phyloP scores from a whole-genome alignment of 169 alveolate species.

The Pseudocohnilembus persalinus region DNA sequence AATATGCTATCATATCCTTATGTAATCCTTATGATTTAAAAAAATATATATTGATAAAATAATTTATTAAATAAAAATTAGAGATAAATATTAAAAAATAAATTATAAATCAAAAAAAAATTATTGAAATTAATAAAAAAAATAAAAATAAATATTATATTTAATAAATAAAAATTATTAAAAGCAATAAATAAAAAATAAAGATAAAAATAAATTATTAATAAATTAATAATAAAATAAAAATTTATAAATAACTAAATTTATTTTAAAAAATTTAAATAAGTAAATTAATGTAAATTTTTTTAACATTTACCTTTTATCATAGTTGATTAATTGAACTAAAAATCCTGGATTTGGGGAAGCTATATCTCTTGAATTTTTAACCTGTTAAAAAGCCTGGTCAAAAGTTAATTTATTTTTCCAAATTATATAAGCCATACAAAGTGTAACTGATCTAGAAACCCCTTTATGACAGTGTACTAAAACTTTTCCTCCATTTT shows the following conservation, averaged over 20 bases:
- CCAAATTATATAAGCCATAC: conserved; percentile 76
- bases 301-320: conserved; percentile 61
- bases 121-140: too few relatives aligned
- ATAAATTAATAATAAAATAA: too few relatives aligned
- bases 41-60: too few relatives aligned
- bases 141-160: too few relatives aligned
- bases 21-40: background rate
- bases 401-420: conserved; percentile 55
- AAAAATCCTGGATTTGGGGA: conserved; percentile 82
- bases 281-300: too few relatives aligned
- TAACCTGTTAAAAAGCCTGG: conserved; percentile 65
- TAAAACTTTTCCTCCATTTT: conserved; percentile 71
- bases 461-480: conserved; percentile 85
- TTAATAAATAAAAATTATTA: too few relatives aligned
- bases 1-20: conserved; percentile 53
- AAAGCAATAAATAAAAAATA: too few relatives aligned
- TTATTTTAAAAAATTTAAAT: too few relatives aligned
- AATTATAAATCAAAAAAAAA: too few relatives aligned
- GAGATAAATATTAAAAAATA: too few relatives aligned
- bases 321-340: conserved; percentile 62
- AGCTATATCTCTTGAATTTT: conserved; percentile 69
- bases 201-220: background rate
- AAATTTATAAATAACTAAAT: too few relatives aligned
- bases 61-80: too few relatives aligned
- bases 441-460: conserved; percentile 76